Conservation (phyloP, 2,329 filamentous ascomycete species). For the Sporothrix brasiliensis region DNA sequence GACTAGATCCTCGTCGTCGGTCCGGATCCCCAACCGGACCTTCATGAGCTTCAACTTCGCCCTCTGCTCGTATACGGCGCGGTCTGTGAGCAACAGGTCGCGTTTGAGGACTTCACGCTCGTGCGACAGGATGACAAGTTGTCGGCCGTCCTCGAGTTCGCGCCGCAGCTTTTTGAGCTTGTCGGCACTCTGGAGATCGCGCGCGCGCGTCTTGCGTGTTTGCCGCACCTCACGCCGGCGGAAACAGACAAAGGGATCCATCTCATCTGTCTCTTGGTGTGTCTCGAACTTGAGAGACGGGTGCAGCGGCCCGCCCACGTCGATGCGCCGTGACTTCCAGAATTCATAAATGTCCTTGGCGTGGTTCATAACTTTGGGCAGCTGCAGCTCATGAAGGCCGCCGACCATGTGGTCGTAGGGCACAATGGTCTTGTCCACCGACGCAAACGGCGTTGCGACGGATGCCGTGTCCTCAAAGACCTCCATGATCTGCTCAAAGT, state of each 20-base stretch:
- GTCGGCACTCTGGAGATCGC: slow-evolving; percentile 91
- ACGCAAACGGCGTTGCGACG: slow-evolving; percentile 82
- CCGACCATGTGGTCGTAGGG: slow-evolving; percentile 75
- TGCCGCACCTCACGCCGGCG: slow-evolving; percentile 90
- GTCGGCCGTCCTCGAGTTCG: slow-evolving; percentile 86
- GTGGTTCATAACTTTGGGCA: slow-evolving; percentile 56
- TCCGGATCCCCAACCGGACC: slow-evolving; percentile 83
- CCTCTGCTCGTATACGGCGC: slow-evolving; percentile 80
- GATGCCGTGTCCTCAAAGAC: slow-evolving; percentile 88
- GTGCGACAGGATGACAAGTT: slow-evolving; percentile 75
- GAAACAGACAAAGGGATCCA: slow-evolving; percentile 98
- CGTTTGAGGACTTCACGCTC: slow-evolving; percentile 79
- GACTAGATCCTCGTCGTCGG: slow-evolving; percentile 89
- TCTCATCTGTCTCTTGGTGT: slow-evolving; percentile 89
- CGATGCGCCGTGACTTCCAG: slow-evolving; percentile 75
- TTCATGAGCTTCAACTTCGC: slow-evolving; percentile 84
- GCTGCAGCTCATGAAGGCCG: slow-evolving; percentile 59
- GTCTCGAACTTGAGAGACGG: slow-evolving; percentile 89
- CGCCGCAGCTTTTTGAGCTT: slow-evolving; percentile 89
- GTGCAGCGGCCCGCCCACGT: slow-evolving; percentile 71
- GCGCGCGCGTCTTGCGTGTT: slow-evolving; percentile 89
- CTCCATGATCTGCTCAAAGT: slow-evolving; percentile 92
- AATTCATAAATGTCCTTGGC: slow-evolving; percentile 85
- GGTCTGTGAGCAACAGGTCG: slow-evolving; percentile 74
- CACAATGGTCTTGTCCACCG: slow-evolving; percentile 84